These are phyloP conservation scores for Hypoxylon intermedium DNA, from an alignment of 495 filamentous ascomycete genomes.

Conservation along the genomic window DNA sequence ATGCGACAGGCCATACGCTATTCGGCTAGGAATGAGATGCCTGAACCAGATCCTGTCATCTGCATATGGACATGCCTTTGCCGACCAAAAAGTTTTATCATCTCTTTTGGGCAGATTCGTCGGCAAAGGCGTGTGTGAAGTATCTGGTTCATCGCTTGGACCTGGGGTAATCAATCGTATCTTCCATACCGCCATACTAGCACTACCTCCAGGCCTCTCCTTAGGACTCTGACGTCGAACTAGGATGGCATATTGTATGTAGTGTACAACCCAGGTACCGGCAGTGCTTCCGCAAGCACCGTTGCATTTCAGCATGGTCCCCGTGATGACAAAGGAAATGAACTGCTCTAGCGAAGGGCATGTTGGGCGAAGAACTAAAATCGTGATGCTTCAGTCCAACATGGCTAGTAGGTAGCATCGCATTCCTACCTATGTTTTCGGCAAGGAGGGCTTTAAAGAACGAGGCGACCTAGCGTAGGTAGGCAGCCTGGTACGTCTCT, in stretches of 20 bases:
- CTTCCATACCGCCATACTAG: neutral
- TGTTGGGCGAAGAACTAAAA: constrained; percentile 14
- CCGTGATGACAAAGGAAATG: constrained; percentile 21
- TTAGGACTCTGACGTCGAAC: neutral
- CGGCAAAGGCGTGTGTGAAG: neutral
- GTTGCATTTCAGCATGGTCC: constrained; percentile 20
- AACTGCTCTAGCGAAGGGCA: constrained; percentile 16
- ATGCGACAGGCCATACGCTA: constrained; percentile 26
- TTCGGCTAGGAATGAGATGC: constrained; percentile 37
- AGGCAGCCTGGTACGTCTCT: no score
- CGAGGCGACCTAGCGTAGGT: neutral
- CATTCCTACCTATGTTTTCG: no score
- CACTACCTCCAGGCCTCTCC: neutral
- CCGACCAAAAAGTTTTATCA: constrained; percentile 18
- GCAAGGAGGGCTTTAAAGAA: no score
- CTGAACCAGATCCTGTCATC: constrained; percentile 36
- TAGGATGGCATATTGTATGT: constrained; percentile 1
- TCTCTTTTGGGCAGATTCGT: neutral
- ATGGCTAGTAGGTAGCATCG: constrained; percentile 2
- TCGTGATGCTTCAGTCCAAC: constrained; percentile 12
- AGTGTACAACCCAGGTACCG: constrained; percentile 9
- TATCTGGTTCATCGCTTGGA: neutral
- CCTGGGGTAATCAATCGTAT: constrained; percentile 1
- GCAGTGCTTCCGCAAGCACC: neutral
- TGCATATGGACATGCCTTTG: constrained; percentile 1